Evolutionary conservation across 2,329 filamentous ascomycete genomes (phyloP).

Genomic region (Fusarium hainanense): DNA sequence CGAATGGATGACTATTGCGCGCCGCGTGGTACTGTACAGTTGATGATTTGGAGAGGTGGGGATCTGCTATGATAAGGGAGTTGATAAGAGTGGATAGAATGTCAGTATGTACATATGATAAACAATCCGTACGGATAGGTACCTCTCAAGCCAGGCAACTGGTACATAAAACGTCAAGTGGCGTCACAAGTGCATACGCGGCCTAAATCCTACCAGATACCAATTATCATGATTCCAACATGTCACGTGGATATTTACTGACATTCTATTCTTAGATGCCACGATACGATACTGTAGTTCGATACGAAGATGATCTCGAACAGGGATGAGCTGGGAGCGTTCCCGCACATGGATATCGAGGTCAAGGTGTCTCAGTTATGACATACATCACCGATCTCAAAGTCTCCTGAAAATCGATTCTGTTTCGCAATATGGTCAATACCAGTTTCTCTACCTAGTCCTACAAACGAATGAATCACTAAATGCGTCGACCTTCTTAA

Average conservation of each 20-base stretch:
- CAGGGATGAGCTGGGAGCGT: neutral
- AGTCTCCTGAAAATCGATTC: neutral
- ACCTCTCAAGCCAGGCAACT: neutral
- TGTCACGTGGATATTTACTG: slow-evolving; percentile 18
- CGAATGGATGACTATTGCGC: slow-evolving; percentile 36
- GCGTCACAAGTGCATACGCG: slow-evolving; percentile 22
- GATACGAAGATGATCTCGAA: slow-evolving; percentile 15
- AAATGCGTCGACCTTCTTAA: neutral
- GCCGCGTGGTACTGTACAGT: slow-evolving; percentile 4
- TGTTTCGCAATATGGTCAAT: neutral
- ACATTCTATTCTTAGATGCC: slow-evolving; percentile 26
- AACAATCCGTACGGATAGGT: neutral
- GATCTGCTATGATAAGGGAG: slow-evolving; percentile 19
- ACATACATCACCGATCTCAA: neutral
- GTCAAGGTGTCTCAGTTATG: neutral
- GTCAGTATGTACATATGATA: neutral
- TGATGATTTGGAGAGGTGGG: slow-evolving; percentile 4
- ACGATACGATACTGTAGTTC: neutral
- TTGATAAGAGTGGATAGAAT: slow-evolving; percentile 10
- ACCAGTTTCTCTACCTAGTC: too few relatives aligned
- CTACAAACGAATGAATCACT: neutral
- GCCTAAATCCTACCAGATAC: slow-evolving; percentile 7
- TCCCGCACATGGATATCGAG: neutral
- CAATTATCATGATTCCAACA: neutral
- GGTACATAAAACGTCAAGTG: neutral